Conservation (phyloP, 164 flowering plant species). For the Macadamia tetraphylla region DNA sequence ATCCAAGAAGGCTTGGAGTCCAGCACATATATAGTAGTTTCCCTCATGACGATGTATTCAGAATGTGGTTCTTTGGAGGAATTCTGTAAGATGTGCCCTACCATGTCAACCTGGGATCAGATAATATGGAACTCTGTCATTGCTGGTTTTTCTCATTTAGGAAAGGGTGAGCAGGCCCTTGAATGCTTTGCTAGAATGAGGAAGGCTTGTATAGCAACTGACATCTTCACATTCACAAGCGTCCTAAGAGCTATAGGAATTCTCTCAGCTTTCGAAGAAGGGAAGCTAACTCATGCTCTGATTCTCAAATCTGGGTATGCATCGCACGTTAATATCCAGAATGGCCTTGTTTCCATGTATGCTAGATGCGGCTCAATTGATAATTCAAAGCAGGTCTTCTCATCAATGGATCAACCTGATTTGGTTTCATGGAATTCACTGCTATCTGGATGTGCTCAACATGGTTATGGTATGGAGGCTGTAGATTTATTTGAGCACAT, state of each 20-base stretch:
- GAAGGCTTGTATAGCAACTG: slow-evolving; percentile 21
- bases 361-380: slow-evolving; percentile 47
- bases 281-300: slow-evolving; percentile 45
- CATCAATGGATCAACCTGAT: slow-evolving; percentile 33
- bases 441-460: slow-evolving; percentile 41
- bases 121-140: slow-evolving; percentile 52
- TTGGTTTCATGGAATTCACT: slow-evolving; percentile 56
- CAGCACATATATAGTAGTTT: slow-evolving; percentile 28
- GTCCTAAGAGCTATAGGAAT: slow-evolving; percentile 36
- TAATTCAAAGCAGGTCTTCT: slow-evolving; percentile 35
- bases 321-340: slow-evolving; percentile 30
- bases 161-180: slow-evolving; percentile 33
- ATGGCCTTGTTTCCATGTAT: slow-evolving; percentile 57
- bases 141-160: slow-evolving; percentile 42
- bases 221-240: slow-evolving; percentile 37
- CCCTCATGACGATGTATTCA: slow-evolving; percentile 44
- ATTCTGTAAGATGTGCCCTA: slow-evolving; percentile 28
- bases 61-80: slow-evolving; percentile 34
- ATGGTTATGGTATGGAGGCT: slow-evolving; percentile 45
- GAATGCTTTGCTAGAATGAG: slow-evolving; percentile 38
- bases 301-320: slow-evolving; percentile 35
- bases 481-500: slow-evolving; percentile 47
- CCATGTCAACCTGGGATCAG: slow-evolving; percentile 28
- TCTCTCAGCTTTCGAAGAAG: slow-evolving; percentile 41
- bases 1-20: slow-evolving; percentile 37